Evolutionary conservation across 495 filamentous ascomycete species (phyloP).

Genomic region (Trichoderma reesei): DNA sequence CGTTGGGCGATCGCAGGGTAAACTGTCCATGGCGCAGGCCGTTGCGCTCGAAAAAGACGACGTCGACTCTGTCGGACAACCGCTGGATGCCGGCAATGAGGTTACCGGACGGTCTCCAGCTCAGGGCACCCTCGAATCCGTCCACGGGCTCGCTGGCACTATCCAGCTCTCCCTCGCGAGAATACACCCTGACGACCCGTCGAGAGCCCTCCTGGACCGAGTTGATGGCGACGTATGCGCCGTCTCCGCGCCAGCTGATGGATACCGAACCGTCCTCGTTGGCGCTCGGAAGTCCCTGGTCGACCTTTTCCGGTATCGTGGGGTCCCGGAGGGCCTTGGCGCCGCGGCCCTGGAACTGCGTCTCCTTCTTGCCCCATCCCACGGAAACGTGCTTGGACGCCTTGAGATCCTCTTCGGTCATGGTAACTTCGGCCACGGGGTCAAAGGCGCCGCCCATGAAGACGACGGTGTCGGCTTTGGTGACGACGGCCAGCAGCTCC

Average conservation of each 20-base stretch:
- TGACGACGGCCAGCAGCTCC: constrained; percentile 75
- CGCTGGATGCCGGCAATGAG: constrained; percentile 78
- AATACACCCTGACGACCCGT: constrained; percentile 78
- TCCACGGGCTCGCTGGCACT: constrained; percentile 92
- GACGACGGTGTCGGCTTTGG: constrained; percentile 66
- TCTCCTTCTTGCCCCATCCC: constrained; percentile 96
- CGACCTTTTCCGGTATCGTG: constrained; percentile 87
- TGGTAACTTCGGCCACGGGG: constrained; percentile 59
- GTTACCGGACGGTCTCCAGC: constrained; percentile 87
- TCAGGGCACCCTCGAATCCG: constrained; percentile 72
- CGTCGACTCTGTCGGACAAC: constrained; percentile 55
- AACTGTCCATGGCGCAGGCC: constrained; percentile 92
- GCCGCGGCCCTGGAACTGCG: constrained; percentile 90
- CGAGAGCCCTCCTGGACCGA: constrained; percentile 54
- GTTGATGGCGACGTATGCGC: constrained; percentile 82
- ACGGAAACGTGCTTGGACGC: constrained; percentile 93
- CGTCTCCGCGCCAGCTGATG: constrained; percentile 93
- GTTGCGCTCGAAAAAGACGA: constrained; percentile 95
- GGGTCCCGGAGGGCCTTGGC: constrained; percentile 86
- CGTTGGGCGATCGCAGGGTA: constrained; percentile 54
- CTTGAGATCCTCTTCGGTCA: constrained; percentile 68
- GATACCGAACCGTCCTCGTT: constrained; percentile 58
- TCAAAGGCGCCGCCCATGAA: constrained; percentile 94
- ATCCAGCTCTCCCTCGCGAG: constrained; percentile 78
- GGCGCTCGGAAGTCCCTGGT: constrained; percentile 65